phyloP scores from a whole-genome alignment of 2,329 filamentous ascomycete genomes.

The Cladophialophora chaetospira region DNA sequence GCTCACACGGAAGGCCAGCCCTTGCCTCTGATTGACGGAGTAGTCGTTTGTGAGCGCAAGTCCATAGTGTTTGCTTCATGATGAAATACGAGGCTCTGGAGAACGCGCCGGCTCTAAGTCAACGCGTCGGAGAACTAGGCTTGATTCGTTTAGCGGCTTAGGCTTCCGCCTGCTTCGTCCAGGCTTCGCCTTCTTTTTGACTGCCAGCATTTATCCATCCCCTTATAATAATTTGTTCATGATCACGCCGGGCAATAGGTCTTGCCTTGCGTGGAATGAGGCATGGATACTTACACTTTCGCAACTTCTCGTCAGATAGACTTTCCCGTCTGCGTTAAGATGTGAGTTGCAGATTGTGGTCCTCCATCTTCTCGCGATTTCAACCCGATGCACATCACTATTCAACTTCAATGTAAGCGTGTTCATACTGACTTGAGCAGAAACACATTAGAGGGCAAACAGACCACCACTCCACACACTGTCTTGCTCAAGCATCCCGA shows the following conservation, averaged over 20 bases:
- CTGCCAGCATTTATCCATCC: no score
- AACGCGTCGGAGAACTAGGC: slow-evolving; percentile 1
- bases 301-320: slow-evolving; percentile 83
- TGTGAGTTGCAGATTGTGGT: slow-evolving; percentile 50
- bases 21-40: no score
- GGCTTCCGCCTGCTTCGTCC: not conserved
- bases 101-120: not conserved
- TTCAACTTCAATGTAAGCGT: not conserved
- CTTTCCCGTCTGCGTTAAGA: slow-evolving; percentile 66
- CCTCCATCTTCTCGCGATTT: not conserved
- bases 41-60: no score
- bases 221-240: no score
- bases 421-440: slow-evolving; percentile 25
- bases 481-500: slow-evolving; percentile 76
- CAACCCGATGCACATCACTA: not conserved
- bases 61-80: no score
- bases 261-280: not conserved
- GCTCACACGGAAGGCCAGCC: no score
- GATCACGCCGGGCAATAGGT: not conserved
- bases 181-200: not conserved
- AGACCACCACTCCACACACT: slow-evolving; percentile 73
- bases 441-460: slow-evolving; percentile 77
- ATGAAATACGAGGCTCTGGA: not conserved
- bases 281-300: slow-evolving; percentile 95
- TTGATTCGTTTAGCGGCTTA: not conserved